Conservation (phyloP, 2,329 filamentous ascomycete species). For the Ophiostoma sp. region DNA sequence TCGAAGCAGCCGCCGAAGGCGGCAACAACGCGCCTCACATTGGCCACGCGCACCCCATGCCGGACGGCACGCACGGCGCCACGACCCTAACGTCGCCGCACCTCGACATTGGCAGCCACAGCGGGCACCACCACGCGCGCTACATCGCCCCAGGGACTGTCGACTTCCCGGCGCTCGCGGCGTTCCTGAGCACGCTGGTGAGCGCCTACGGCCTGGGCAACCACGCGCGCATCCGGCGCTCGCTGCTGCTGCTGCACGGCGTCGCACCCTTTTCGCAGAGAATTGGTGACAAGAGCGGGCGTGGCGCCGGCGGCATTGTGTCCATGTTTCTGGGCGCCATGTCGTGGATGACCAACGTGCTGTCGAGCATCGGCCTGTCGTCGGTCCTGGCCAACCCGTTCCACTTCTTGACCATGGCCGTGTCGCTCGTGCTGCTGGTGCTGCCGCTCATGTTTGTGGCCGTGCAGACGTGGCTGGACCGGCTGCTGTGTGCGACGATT, state of each 20-base stretch:
- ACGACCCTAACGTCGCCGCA: conserved; percentile 40
- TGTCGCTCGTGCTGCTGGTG: conserved; percentile 67
- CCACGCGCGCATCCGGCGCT: conserved; percentile 83
- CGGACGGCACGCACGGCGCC: conserved; percentile 33
- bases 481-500: conserved; percentile 72
- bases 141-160: conserved; percentile 66
- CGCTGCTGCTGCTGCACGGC: conserved; percentile 50
- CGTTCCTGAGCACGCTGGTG: conserved; percentile 74
- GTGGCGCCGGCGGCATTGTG: conserved; percentile 9
- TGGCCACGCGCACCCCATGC: conserved; percentile 36
- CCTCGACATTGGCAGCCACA: conserved; percentile 61
- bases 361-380: conserved; percentile 47
- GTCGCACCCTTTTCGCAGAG: conserved; percentile 11
- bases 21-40: conserved; percentile 45
- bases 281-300: neutral
- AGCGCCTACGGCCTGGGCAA: conserved; percentile 85
- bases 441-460: conserved; percentile 73
- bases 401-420: conserved; percentile 87
- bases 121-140: conserved; percentile 30
- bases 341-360: conserved; percentile 49
- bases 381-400: conserved; percentile 90
- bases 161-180: conserved; percentile 73
- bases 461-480: conserved; percentile 80
- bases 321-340: conserved; percentile 42
- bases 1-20: conserved; percentile 50